Base-by-base conservation (phyloP, 2,329 filamentous ascomycete genomes). In the Pseudocercospora crystallina region DNA sequence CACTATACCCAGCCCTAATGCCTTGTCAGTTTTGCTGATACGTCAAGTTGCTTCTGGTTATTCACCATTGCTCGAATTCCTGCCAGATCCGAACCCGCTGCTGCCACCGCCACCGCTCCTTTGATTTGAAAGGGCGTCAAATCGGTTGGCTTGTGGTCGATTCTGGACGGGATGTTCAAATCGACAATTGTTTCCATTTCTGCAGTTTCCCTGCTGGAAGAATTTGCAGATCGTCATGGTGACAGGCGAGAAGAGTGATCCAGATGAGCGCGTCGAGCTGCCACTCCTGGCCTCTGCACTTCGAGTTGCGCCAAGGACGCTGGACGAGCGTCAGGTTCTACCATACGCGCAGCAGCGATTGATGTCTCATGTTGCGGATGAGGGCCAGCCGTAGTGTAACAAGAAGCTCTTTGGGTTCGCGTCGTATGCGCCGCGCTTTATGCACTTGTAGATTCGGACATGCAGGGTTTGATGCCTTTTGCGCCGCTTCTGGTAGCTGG, bases 141-240 rank as follows among this genome's bases (percentile, higher is more conserved):
- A 48, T 20, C 46, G 46, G 43, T 48, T 48, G n/a, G 37, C 30
- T 48, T 43, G 46, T 10, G 46, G 44, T 26, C 41, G 36, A 29
- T 39, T 33, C 35, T 5, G 46, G 26, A 29, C 40, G 10, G 17
- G 44, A 38, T 50, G 42, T 15, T 44, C 40, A 29, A 42, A 44
- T 12, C 40, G 33, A 38, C 47, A 50, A 17, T 36, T 41, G 33
- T 42, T 33, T 71, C 85, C 85, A 65, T 79, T 83, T 62, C 73
- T 81, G 74, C 86, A 90, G 56, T 75, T 76, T 37, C 84, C 84
- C 65, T 84, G 77, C 65, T 80, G 78, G 63, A 77, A 89, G 67
- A 81, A 89, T 57, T 70, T 78, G 74, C 86, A 89, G 49, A 86
- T 65, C 11, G 48, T 48, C 56, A 58, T 58, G 8, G 31, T 37